Base-by-base conservation (phyloP, 139 green algal genomes). In the Chlorella sp. region DNA sequence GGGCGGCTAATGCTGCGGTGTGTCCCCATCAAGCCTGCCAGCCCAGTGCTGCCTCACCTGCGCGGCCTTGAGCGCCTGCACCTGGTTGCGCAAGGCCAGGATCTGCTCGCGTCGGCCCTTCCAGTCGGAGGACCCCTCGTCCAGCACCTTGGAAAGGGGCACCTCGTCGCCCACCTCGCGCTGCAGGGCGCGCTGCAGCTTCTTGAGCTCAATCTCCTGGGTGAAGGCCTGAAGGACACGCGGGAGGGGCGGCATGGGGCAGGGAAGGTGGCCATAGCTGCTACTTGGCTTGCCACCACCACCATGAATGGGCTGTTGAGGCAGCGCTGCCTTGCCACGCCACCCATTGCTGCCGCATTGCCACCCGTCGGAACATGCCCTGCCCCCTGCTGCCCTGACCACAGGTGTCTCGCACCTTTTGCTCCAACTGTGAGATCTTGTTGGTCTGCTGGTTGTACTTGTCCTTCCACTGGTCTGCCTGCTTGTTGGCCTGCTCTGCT, bases 161-260 rank as follows among this genome's bases (percentile, higher is more conserved):
- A 85, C 75, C 0, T 90, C 87, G 31, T 89, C 83, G 10, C 87
- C 87, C 36, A 92, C 83, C 67, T 92, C 87, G 1, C 81, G 75
- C 35, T 73, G 49, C 64, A 92, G 75, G 27, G 85, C 87, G 4
- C 87, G 79, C 31, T 55, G 49, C 31, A 88, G 69, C 78, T 82
- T 83, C 74, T 86, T 86, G 66, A 79, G 80, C 75, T 91, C 83
- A 23, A 71, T 61, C 74, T 88, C 83, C 27, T 88, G 34, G 31
- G 71, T 31, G 36, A 83, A 83, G 3, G 83, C 80, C 86, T 91
- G n/a, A 30, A 27, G 20, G 55, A 30, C 17, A 17, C 10, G 10
- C 10, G 10, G 17, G 10, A 10, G 17, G 42, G 42, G 10, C 42
- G 17, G 42, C 10, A 26, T 17, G 17, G 42, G 42, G 10, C 42